Base-by-base conservation (phyloP, 768 basidiomycete genomes). In the Termitomyces titanicus region DNA sequence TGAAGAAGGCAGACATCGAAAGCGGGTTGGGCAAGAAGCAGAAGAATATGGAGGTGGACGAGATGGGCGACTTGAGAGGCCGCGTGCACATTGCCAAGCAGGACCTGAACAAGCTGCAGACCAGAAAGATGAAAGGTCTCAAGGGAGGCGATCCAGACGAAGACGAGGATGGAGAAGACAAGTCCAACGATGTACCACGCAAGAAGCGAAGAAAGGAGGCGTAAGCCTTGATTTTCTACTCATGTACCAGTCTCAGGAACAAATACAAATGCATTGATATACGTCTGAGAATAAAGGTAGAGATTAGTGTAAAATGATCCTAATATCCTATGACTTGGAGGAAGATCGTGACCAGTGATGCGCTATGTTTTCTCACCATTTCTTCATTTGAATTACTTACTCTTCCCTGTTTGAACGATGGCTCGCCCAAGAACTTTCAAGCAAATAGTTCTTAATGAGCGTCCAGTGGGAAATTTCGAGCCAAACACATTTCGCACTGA, bases 31-130 rank as follows among this genome's bases (percentile, higher is more conserved):
- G 92, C n/a, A 92, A 91, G 80, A 92, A 90, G 79, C 83, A 79
- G 72, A 95, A 94, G 83, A 99, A 99, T 67, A 67, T 93, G 71
- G 93, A 94, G 75, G 91, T 94, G 64, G 96, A 99, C 76, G 93
- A 92, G 71, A 97, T 98, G 96, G 97, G 97, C 54, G 92, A 99
- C 68, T 70, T 94, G 72, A 82, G 96, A 64, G 97, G 95, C 42
- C 79, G 85, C 55, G 83, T 99, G 27, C 95, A 98, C 70, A 72
- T 98, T 53, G 90, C 75, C 55, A 92, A 84, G 70, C 96, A 99
- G 75, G 92, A 98, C 72, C 68, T 99, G 63, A 72, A 70, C 61
- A 89, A 81, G 74, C 64, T 98, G 71, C 94, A 97, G 79, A 86
- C 86, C 55, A 81, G 94, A 66, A 97, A 97, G 79, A 96, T 98